Conservation (phyloP, 2,329 filamentous ascomycete genomes). For the Ophiocordyceps robertsii region DNA sequence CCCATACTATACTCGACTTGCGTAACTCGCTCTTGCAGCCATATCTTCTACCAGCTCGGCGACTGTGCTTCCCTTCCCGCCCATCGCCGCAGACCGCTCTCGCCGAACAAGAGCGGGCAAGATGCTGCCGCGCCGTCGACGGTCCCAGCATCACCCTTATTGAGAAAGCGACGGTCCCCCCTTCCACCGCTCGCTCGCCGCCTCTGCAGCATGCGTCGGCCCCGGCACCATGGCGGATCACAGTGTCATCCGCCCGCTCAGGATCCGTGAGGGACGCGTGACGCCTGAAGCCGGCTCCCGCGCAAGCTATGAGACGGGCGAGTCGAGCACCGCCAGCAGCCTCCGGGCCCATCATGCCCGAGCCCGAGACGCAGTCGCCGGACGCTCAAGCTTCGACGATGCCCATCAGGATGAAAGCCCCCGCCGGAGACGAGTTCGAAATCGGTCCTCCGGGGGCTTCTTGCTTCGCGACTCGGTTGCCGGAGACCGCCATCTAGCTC, state of each 20-base stretch:
- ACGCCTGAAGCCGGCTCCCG: constrained; percentile 5
- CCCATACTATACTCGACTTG: too few species aligned
- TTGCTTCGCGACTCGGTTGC: constrained; percentile 31
- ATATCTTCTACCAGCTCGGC: too few species aligned
- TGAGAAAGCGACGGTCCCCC: not conserved
- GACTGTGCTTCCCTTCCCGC: too few species aligned
- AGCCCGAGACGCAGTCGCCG: not conserved
- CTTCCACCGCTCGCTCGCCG: not conserved
- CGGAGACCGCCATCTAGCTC: constrained; percentile 17
- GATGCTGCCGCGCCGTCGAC: constrained; percentile 3
- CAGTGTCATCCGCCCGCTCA: constrained; percentile 6
- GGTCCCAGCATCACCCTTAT: not conserved
- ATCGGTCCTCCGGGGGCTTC: constrained; percentile 35
- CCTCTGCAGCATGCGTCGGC: constrained; percentile 7
- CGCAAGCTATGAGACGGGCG: constrained; percentile 27
- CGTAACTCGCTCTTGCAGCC: too few species aligned
- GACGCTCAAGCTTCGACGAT: constrained; percentile 2
- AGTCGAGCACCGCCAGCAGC: constrained; percentile 21
- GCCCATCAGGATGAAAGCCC: constrained; percentile 7
- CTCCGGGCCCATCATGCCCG: constrained; percentile 1
- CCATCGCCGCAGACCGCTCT: too few species aligned
- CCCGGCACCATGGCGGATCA: constrained; percentile 9
- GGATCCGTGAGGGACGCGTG: constrained; percentile 3
- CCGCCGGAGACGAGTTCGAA: constrained; percentile 21
- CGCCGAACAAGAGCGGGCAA: not conserved